Base-by-base conservation (phyloP, 1,284 basidiomycete genomes). In the Ceratobasidium sp. region DNA sequence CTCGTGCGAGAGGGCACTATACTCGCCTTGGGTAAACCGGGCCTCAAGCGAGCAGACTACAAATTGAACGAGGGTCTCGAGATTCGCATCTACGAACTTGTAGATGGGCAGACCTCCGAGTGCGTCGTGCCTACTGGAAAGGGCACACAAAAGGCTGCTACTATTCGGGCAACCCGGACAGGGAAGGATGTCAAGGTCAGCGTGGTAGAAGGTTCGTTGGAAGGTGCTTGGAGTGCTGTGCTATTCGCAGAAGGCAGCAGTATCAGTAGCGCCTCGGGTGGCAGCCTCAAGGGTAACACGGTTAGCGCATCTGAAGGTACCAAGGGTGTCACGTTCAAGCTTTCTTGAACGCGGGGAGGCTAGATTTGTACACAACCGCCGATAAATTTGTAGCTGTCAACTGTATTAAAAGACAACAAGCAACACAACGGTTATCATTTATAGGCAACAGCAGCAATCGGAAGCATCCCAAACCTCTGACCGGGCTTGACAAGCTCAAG, bases 41-140 rank as follows among this genome's bases (percentile, higher is more conserved):
- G 84, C 13, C 82, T 84, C 16, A 85, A 85, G n/a, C 84, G 86
- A 9, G 90, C 91, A 2, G 91, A 92, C 80, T 92, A 92, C 78
- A 86, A 89, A 46, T 88, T 88, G 72, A 83, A 83, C 68, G 81
- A 85, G 75, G 82, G 83, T 24, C 77, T 91, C 46, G 86, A 89
- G 76, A 81, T 89, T 22, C 83, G 85, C 49, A 81, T 86, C 27
- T 91, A 89, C 78, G 85, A 86, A 77, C 79, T 89, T 37, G 83
- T 80, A 16, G 85, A 86, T 31, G 86, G 85, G 0, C 81, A 84
- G 74, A 79, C 79, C 16, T 83, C 85, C 6, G 79, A 83, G 61
- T 81, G 83, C 16, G 82, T 83, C 27, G 81, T 90, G 43, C 88
- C 88, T 0, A 80, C 75, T 19, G 82, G 81, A 27, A 80, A 80